These are phyloP conservation scores for Dryas integrifolia DNA, from an alignment of 331 rosid species.

Conservation along the genomic window DNA sequence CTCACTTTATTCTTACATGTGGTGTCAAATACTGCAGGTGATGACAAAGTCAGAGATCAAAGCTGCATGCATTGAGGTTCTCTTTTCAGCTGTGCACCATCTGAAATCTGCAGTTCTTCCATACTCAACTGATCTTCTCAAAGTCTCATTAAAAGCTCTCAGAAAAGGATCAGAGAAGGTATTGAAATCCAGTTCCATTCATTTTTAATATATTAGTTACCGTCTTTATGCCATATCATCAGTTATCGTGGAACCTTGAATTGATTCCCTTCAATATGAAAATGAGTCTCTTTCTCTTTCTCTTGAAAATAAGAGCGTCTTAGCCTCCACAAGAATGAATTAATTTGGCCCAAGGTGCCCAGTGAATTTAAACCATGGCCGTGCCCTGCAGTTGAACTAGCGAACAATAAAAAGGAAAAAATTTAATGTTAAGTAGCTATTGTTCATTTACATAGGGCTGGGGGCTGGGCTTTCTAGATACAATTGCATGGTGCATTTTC, in stretches of 20 bases:
- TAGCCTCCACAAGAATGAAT: too few species aligned
- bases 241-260: background rate
- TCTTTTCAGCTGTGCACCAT: slow-evolving; percentile 84
- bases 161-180: slow-evolving; percentile 66
- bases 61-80: slow-evolving; percentile 81
- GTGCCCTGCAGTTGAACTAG: too few species aligned
- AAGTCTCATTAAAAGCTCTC: slow-evolving; percentile 57
- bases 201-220: background rate
- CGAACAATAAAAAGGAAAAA: too few species aligned
- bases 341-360: too few species aligned
- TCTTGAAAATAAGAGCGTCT: too few species aligned
- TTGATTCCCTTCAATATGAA: too few species aligned
- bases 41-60: slow-evolving; percentile 56
- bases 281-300: too few species aligned
- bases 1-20: slow-evolving; percentile 30
- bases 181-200: slow-evolving; percentile 8
- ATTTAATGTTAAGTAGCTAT: too few species aligned
- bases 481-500: too few species aligned
- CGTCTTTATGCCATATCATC: background rate
- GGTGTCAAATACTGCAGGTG: slow-evolving; percentile 39
- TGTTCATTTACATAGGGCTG: too few species aligned
- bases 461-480: too few species aligned
- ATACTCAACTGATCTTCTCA: slow-evolving; percentile 58
- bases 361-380: too few species aligned
- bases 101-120: slow-evolving; percentile 62